A percentile compares a stretch with the other conserved stretches of the same genome.
Evolutionary conservation across 345 rosid genomes (phyloP).

Genomic region (Lepidium africanum): DNA sequence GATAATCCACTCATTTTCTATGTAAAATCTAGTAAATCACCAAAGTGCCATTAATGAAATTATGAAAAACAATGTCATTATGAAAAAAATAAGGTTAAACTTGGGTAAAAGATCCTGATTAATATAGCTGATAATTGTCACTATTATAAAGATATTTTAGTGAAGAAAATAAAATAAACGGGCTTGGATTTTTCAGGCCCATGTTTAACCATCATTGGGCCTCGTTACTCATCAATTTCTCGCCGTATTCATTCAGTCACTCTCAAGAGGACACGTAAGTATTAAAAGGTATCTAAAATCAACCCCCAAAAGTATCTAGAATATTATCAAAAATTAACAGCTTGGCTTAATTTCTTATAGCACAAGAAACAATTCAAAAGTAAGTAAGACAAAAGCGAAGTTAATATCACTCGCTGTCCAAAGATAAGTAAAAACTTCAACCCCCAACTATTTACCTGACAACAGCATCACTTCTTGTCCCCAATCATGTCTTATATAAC

Average conservation of each 20-base stretch:
- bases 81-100: too few relatives aligned
- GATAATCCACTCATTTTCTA: too few relatives aligned
- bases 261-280: too few relatives aligned
- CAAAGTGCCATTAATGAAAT: too few relatives aligned
- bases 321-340: background rate
- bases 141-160: too few relatives aligned
- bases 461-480: slow-evolving; percentile 8
- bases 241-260: background rate
- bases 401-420: slow-evolving; percentile 23
- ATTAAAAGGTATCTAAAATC: too few relatives aligned
- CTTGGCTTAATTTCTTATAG: background rate
- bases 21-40: too few relatives aligned
- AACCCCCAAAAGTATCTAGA: background rate
- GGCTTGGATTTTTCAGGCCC: background rate
- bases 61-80: too few relatives aligned
- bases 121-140: too few relatives aligned
- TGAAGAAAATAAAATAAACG: background rate
- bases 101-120: too few relatives aligned
- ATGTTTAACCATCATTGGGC: background rate
- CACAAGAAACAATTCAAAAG: slow-evolving; percentile 6
- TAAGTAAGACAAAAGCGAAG: slow-evolving; percentile 5
- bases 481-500: slow-evolving; percentile 12
- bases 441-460: slow-evolving; percentile 6
- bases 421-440: slow-evolving; percentile 6
- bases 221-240: background rate